Conservation (phyloP, 441 rosid species). For the Codiaeum variegatum region DNA sequence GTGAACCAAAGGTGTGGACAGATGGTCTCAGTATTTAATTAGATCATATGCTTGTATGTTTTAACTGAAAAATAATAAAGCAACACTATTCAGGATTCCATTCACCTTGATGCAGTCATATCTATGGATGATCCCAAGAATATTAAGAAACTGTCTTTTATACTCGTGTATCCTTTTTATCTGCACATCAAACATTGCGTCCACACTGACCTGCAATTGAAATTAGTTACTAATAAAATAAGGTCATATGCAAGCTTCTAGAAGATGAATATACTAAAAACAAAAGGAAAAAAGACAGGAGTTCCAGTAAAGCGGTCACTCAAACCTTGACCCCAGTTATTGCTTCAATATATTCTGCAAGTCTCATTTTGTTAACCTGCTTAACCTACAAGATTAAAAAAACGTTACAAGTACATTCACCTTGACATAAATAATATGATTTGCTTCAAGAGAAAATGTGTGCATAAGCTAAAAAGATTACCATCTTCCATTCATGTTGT, state of each 20-base stretch:
- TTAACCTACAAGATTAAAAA: slow-evolving; percentile 33
- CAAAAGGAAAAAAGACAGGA: slow-evolving; percentile 2
- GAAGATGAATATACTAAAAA: neutral
- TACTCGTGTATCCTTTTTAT: slow-evolving; percentile 57
- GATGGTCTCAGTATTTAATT: neutral
- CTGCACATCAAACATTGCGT: slow-evolving; percentile 63
- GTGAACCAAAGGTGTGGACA: neutral
- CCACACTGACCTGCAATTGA: slow-evolving; percentile 38
- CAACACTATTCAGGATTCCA: neutral
- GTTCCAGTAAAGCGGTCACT: slow-evolving; percentile 16
- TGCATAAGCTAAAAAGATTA: slow-evolving; percentile 22
- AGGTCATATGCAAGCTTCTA: slow-evolving; percentile 16
- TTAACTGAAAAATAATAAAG: slow-evolving; percentile 7
- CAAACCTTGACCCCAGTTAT: slow-evolving; percentile 51
- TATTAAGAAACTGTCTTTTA: slow-evolving; percentile 52
- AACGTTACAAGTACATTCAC: slow-evolving; percentile 9
- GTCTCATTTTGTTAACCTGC: slow-evolving; percentile 50
- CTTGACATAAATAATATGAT: neutral
- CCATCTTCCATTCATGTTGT: slow-evolving; percentile 48
- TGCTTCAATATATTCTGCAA: slow-evolving; percentile 58
- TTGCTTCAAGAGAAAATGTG: slow-evolving; percentile 14
- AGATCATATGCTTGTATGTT: neutral
- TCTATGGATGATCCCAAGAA: slow-evolving; percentile 47
- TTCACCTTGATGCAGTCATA: slow-evolving; percentile 49
- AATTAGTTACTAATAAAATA: neutral